Conservation (phyloP, 805 yeast species). For the Pichia deserticola region DNA sequence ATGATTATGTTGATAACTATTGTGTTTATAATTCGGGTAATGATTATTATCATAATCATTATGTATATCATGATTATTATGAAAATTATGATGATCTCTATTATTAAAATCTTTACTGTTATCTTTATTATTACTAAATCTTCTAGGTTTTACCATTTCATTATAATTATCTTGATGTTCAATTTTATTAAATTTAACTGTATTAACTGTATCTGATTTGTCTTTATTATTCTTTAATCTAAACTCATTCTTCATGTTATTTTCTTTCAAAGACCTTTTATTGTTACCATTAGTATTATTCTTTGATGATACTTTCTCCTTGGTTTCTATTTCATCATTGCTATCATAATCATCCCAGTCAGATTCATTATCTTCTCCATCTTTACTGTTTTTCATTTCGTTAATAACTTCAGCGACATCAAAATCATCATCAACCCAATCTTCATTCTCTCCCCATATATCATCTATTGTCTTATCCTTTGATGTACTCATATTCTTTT, state of each 20-base stretch:
- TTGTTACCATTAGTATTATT: no score
- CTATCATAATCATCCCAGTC: conserved; percentile 2
- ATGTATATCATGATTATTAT: neutral
- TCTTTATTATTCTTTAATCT: no score
- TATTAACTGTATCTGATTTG: no score
- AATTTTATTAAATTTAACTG: no score
- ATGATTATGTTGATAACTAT: neutral
- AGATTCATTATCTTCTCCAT: conserved; percentile 1
- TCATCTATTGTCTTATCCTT: neutral
- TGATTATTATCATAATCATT: conserved; percentile 2
- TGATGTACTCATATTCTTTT: neutral
- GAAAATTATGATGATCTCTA: neutral
- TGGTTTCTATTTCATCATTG: no score
- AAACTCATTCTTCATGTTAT: no score
- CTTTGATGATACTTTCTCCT: no score
- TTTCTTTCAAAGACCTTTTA: no score
- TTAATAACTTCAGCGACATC: conserved; percentile 8
- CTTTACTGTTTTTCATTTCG: neutral
- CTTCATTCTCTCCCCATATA: neutral
- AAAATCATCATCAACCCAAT: conserved; percentile 27
- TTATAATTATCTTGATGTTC: no score
- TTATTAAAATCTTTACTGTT: no score
- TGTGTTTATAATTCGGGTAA: neutral
- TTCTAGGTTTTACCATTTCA: neutral
- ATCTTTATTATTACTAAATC: neutral